phyloP scores from a whole-genome alignment of 192 early-diverging fungal species.

The Powellomyces hirtus region DNA sequence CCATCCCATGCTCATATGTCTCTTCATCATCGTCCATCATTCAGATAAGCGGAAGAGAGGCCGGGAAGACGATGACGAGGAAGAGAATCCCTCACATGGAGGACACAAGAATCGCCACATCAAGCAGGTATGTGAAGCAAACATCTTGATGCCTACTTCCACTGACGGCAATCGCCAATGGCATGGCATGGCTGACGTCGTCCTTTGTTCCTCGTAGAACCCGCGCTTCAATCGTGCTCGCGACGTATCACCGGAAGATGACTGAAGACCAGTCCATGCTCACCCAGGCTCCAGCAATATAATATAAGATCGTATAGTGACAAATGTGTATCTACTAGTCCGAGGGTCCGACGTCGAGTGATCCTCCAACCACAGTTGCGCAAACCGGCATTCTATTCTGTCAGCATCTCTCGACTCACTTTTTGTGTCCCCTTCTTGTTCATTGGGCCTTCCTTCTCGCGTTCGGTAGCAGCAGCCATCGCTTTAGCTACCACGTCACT shows the following conservation, averaged over 20 bases:
- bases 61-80: constrained; percentile 20
- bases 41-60: constrained; percentile 14
- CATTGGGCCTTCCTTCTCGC: background rate
- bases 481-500: constrained; percentile 21
- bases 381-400: no score
- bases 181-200: no score
- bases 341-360: no score
- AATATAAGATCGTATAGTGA: no score
- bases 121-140: background rate
- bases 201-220: background rate
- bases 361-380: no score
- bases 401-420: background rate
- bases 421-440: background rate
- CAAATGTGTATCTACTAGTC: no score
- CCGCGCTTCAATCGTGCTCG: background rate
- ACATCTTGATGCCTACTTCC: background rate
- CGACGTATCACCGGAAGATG: background rate
- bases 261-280: no score
- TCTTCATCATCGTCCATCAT: no score
- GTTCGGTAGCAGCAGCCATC: background rate
- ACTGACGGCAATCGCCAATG: no score
- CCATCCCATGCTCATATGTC: background rate
- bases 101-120: background rate
- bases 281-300: no score
- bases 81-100: background rate